These are phyloP conservation scores for Carpinus fangiana DNA, from an alignment of 306 rosid species.

Conservation along the genomic window DNA sequence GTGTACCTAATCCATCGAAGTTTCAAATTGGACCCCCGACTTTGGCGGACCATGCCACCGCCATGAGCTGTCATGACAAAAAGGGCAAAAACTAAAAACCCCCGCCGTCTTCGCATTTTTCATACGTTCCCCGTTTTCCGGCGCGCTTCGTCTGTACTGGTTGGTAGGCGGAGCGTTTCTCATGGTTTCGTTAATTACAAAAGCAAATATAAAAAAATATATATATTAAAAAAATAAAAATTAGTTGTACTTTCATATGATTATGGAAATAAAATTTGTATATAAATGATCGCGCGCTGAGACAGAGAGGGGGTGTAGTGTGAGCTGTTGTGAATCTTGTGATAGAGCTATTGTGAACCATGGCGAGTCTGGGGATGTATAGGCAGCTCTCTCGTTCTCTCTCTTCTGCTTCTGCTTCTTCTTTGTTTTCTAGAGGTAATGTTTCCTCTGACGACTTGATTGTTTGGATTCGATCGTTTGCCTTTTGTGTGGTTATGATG, in stretches of 20 bases:
- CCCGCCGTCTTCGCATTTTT: too few species aligned
- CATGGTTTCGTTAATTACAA: neutral
- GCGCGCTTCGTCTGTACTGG: neutral
- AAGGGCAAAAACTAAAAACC: too few species aligned
- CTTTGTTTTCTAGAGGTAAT: conserved; percentile 49
- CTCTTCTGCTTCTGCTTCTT: conserved; percentile 42
- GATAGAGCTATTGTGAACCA: conserved; percentile 13
- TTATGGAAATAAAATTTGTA: too few species aligned
- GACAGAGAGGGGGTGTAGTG: neutral
- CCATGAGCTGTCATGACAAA: too few species aligned
- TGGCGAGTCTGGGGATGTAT: conserved; percentile 61
- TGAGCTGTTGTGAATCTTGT: neutral
- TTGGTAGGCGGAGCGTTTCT: neutral
- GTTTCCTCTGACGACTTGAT: neutral
- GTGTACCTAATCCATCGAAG: too few species aligned
- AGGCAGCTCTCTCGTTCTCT: conserved; percentile 55
- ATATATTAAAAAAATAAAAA: too few species aligned
- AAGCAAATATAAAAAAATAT: neutral
- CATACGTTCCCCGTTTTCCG: too few species aligned
- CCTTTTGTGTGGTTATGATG: neutral
- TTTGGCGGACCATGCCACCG: too few species aligned
- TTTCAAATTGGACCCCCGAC: too few species aligned
- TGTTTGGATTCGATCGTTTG: too few species aligned
- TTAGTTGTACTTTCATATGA: neutral
- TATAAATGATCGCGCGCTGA: neutral